Evolutionary conservation across 306 rosid species (phyloP).

Genomic region (Trifolium subterraneum): DNA sequence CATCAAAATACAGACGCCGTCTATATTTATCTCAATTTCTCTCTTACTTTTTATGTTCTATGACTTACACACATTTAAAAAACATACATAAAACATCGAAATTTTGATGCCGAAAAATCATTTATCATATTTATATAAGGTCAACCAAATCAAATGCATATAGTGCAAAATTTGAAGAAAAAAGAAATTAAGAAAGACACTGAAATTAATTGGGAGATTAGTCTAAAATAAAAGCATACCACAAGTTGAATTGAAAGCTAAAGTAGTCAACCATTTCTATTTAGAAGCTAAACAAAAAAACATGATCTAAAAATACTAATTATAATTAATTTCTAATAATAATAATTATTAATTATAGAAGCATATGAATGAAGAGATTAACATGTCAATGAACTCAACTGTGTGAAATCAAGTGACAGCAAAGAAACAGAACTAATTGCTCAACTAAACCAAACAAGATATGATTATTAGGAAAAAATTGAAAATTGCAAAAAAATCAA

Average conservation of each 20-base stretch:
- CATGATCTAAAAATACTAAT: neutral
- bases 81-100: neutral
- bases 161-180: neutral
- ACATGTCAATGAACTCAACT: conserved; percentile 47
- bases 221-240: conserved; percentile 26
- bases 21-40: neutral
- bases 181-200: conserved; percentile 2
- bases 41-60: neutral
- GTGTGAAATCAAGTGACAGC: conserved; percentile 43
- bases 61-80: neutral
- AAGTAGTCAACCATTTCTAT: neutral
- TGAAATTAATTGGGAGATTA: neutral
- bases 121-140: neutral
- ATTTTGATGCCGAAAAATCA: conserved; percentile 2
- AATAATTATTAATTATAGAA: neutral
- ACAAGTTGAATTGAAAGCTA: conserved; percentile 13
- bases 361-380: conserved; percentile 29
- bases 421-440: conserved; percentile 38
- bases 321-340: neutral
- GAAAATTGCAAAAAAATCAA: conserved; percentile 37
- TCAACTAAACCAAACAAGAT: conserved; percentile 34
- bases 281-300: conserved; percentile 24
- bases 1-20: neutral
- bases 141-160: conserved; percentile 23
- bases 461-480: conserved; percentile 39